Conservation (phyloP, 1,139 yeast species). For the Petasospora fabianii region DNA sequence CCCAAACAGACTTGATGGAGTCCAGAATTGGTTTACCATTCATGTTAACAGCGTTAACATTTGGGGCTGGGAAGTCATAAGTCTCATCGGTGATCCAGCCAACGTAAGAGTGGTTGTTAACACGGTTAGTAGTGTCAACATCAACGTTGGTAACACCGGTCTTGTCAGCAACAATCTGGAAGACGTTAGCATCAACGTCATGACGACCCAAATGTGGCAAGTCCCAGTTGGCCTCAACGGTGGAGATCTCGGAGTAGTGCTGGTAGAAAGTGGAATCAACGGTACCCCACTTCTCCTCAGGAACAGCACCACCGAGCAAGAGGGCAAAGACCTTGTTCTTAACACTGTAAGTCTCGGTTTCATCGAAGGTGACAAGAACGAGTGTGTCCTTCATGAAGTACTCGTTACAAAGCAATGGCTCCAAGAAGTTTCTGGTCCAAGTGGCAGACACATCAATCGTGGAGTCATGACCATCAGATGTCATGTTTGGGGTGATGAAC, state of each 20-base stretch:
- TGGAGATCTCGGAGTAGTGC: slow-evolving; percentile 45
- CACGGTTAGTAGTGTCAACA: slow-evolving; percentile 36
- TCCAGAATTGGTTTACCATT: slow-evolving; percentile 36
- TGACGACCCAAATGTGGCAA: slow-evolving; percentile 44
- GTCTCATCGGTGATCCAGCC: slow-evolving; percentile 37
- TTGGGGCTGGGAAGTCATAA: slow-evolving; percentile 37
- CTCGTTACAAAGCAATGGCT: slow-evolving; percentile 37
- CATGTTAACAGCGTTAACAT: slow-evolving; percentile 35
- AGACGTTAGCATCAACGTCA: slow-evolving; percentile 46
- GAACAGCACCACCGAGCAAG: slow-evolving; percentile 43
- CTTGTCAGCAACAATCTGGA: slow-evolving; percentile 36
- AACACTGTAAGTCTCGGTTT: slow-evolving; percentile 38
- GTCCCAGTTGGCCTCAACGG: slow-evolving; percentile 45
- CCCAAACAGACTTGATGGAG: slow-evolving; percentile 27
- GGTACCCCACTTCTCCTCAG: slow-evolving; percentile 31
- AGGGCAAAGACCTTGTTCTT: slow-evolving; percentile 42
- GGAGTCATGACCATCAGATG: slow-evolving; percentile 47
- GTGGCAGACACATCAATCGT: slow-evolving; percentile 39
- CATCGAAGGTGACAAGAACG: slow-evolving; percentile 45
- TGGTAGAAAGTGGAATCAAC: slow-evolving; percentile 43
- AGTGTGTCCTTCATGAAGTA: slow-evolving; percentile 42
- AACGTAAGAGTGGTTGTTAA: slow-evolving; percentile 37
- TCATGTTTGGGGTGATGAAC: slow-evolving; percentile 48
- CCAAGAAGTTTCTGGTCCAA: slow-evolving; percentile 40
- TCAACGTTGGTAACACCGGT: slow-evolving; percentile 25